Percentiles rank a stretch among this genome's conserved stretches.
These are phyloP conservation scores for Ceratocystis diversiconidia DNA, from an alignment of 2,329 filamentous ascomycete genomes.

Conservation along the genomic window DNA sequence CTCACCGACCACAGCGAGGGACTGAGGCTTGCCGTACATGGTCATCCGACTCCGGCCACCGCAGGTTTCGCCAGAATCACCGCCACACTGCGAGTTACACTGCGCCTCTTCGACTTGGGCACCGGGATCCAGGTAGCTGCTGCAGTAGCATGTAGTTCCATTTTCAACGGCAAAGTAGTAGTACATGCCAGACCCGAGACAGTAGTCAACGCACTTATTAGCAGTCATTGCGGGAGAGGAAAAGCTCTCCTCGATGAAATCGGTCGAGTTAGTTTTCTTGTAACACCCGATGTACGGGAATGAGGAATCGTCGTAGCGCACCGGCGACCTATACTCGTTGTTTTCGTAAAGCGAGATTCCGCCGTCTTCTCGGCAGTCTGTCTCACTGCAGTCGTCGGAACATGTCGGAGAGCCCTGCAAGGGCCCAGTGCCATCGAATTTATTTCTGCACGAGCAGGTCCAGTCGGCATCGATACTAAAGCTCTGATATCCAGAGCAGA, in stretches of 20 bases:
- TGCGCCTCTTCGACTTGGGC: not conserved
- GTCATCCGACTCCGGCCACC: not conserved
- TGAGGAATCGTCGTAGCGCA: not conserved
- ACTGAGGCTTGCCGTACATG: slow-evolving; percentile 13
- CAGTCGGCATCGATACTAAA: slow-evolving; percentile 5
- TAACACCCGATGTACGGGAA: slow-evolving; percentile 14
- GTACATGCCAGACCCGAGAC: slow-evolving; percentile 11
- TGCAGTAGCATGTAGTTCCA: slow-evolving; percentile 12
- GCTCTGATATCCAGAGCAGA: not conserved
- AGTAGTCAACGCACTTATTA: slow-evolving; percentile 1
- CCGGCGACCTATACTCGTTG: not conserved
- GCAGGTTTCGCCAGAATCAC: slow-evolving; percentile 8
- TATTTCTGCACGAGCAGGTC: not conserved
- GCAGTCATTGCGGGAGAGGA: slow-evolving; percentile 11
- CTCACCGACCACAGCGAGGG: not conserved
- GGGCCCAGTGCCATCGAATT: not conserved
- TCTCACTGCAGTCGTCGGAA: not conserved
- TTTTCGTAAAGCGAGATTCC: not conserved
- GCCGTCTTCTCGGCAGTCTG: not conserved
- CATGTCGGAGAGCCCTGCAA: not conserved
- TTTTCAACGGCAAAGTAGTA: slow-evolving; percentile 8
- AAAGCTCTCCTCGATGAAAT: not conserved
- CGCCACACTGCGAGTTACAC: slow-evolving; percentile 8
- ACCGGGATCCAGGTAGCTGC: not conserved
- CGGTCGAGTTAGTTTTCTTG: not conserved